Evolutionary conservation across 495 filamentous ascomycete species (phyloP).

Genomic region (Penicillium coprophilum): DNA sequence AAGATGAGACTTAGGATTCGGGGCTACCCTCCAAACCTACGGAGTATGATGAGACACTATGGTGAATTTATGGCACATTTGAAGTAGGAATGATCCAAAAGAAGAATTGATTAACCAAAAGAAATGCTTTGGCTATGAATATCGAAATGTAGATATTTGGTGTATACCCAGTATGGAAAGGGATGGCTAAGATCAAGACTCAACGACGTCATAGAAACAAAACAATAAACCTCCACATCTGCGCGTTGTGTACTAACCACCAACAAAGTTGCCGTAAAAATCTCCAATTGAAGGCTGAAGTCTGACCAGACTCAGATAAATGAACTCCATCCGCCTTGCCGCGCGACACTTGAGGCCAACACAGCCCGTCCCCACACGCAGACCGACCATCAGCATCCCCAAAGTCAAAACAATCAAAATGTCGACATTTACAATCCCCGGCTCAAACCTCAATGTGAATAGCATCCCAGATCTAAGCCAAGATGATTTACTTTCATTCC

Average conservation of each 20-base stretch:
- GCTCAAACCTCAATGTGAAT: conserved; percentile 46
- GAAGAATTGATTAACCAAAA: not conserved
- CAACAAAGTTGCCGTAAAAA: not conserved
- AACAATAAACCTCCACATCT: not conserved
- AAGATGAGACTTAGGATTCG: not conserved
- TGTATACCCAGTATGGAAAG: not conserved
- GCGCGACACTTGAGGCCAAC: conserved; percentile 8
- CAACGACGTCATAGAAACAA: not conserved
- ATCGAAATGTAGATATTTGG: not conserved
- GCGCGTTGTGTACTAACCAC: not conserved
- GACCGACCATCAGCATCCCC: not conserved
- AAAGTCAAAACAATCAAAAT: conserved; percentile 6
- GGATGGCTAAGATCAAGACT: not conserved
- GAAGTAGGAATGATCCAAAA: not conserved
- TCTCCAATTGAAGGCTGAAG: not conserved
- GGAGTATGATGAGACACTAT: not conserved
- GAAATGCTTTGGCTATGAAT: not conserved
- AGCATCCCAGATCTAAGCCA: conserved; percentile 58
- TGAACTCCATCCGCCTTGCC: conserved; percentile 15
- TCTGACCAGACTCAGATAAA: not conserved
- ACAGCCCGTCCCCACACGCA: conserved; percentile 3
- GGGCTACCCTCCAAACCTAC: not conserved
- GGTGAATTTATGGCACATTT: not conserved
- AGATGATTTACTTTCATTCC: conserved; percentile 66
- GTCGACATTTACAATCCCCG: conserved; percentile 24